phyloP scores from a whole-genome alignment of 805 yeast species.

The Cyberlindnera bimundalis region DNA sequence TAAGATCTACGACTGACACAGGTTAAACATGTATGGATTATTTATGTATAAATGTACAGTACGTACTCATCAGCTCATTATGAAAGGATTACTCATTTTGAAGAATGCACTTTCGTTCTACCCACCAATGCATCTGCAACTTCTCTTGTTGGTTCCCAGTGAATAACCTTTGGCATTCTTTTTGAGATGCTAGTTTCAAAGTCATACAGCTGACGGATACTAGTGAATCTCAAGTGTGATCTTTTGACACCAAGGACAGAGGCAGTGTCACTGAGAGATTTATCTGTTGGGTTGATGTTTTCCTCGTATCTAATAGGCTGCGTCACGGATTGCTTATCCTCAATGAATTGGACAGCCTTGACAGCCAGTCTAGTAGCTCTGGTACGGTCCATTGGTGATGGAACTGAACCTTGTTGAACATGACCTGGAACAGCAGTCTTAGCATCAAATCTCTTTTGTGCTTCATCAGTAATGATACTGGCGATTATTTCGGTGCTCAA shows the following conservation, averaged over 20 bases:
- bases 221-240: slow-evolving; percentile 69
- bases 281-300: slow-evolving; percentile 39
- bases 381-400: slow-evolving; percentile 91
- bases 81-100: background rate
- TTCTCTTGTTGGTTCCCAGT: slow-evolving; percentile 75
- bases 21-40: background rate
- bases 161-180: slow-evolving; percentile 86
- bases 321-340: slow-evolving; percentile 48
- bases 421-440: slow-evolving; percentile 97
- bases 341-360: slow-evolving; percentile 81
- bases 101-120: slow-evolving; percentile 34
- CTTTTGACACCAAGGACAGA: slow-evolving; percentile 81
- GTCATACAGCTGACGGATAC: slow-evolving; percentile 76
- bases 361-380: slow-evolving; percentile 88
- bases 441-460: slow-evolving; percentile 75
- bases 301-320: slow-evolving; percentile 45
- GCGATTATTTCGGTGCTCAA: slow-evolving; percentile 81
- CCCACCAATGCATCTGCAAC: slow-evolving; percentile 85
- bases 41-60: too few relatives aligned
- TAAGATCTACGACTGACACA: too few relatives aligned
- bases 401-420: slow-evolving; percentile 95
- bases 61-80: too few relatives aligned
- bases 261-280: slow-evolving; percentile 50
- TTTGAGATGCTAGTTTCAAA: slow-evolving; percentile 75
- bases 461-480: slow-evolving; percentile 76